phyloP scores from a whole-genome alignment of 495 filamentous ascomycete species.

The Arthonia radiata region DNA sequence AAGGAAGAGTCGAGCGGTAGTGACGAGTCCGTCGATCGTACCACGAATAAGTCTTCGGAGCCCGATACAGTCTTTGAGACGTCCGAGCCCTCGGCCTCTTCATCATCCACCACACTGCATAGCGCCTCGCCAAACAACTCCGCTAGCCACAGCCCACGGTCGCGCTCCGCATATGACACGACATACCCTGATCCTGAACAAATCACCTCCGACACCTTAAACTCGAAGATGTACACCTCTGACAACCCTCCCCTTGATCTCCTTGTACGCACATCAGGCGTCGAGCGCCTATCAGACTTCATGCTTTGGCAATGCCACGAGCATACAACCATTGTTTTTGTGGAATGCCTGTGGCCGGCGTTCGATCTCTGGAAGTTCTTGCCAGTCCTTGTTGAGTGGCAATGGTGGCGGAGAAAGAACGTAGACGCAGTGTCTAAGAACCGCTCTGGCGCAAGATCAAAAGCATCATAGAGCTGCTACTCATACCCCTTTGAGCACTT shows the following conservation, averaged over 20 bases:
- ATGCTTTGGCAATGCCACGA: slow-evolving; percentile 97
- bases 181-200: slow-evolving; percentile 46
- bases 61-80: no score
- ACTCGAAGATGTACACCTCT: slow-evolving; percentile 60
- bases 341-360: slow-evolving; percentile 86
- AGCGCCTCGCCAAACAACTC: slow-evolving; percentile 10
- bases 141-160: slow-evolving; percentile 1
- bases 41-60: slow-evolving; percentile 14
- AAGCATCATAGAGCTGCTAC: no score
- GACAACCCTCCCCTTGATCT: slow-evolving; percentile 71
- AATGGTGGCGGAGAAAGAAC: slow-evolving; percentile 44
- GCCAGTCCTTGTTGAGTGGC: slow-evolving; percentile 80
- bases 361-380: slow-evolving; percentile 90
- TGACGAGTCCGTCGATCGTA: no score
- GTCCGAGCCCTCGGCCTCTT: slow-evolving; percentile 13
- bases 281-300: slow-evolving; percentile 80
- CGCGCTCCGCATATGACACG: slow-evolving; percentile 1
- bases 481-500: no score
- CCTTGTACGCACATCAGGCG: slow-evolving; percentile 71
- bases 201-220: slow-evolving; percentile 58
- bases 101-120: slow-evolving; percentile 28
- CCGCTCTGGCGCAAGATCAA: no score
- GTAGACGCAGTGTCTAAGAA: no score
- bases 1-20: slow-evolving; percentile 14
- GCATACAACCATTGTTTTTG: slow-evolving; percentile 72